Base-by-base conservation (phyloP, 805 yeast genomes). In the Cyberlindnera saturnus region DNA sequence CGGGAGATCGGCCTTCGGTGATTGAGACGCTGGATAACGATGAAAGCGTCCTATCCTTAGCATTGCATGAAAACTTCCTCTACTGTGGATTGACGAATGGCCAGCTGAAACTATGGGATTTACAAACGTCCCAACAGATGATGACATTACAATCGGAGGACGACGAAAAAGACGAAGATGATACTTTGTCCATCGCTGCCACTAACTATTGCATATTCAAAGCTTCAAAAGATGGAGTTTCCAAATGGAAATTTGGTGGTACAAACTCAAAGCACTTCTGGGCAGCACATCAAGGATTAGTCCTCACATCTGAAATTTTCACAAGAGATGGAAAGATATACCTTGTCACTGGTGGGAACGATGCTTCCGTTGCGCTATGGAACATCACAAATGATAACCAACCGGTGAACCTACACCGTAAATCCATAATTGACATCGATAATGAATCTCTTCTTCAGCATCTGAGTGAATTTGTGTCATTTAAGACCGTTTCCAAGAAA, bases 41-140 rank as follows among this genome's bases (percentile, higher is more conserved):
- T 2, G 86, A 81, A 29, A 74, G 87, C 7, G 82, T 90, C 3
- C 64, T 90, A 23, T 83, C 95, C 0, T 74, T 88, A 68, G 69
- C 82, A 3, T 65, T 77, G 8, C 66, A 71, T 31, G 81, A 78
- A 33, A 77, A 88, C 36, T 86, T 83, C 54, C 61, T 93, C 8
- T 91, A 87, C 62, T 86, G 91, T 57, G 98, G 98, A 0, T 63
- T 88, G 26, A 74, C 81, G 10, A 77, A 78, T 44, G 93, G 96
- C 9, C 68, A 70, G 20, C 73, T 91, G n/a, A 79, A 82, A 44
- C 79, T 87, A 6, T 86, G 96, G 88, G 98, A 93, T 54, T 66
- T 91, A 38, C 80, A 83, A 38, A 89, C 98, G 0, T 73, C 74
- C 42, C 98, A 91, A 59, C 64, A 81, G 46, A 63, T 79, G 33